Conservation (phyloP, 2,329 filamentous ascomycete genomes). For the Rhinocladiella similis region DNA sequence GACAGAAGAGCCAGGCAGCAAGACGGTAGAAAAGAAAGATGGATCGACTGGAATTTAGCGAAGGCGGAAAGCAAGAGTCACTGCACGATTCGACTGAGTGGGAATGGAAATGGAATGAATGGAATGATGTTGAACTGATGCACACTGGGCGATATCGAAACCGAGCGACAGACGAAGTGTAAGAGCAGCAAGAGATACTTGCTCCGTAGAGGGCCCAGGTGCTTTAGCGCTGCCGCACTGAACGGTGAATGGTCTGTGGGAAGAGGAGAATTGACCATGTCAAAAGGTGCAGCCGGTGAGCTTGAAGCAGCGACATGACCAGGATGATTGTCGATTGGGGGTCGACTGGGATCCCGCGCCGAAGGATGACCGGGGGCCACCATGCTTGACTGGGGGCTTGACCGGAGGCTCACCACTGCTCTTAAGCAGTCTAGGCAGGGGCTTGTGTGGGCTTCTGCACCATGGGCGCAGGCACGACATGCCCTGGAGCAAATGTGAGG, state of each 20-base stretch:
- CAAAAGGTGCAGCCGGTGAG: background rate
- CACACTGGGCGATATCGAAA: background rate
- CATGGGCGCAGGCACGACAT: slow-evolving; percentile 2
- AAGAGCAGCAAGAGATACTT: background rate
- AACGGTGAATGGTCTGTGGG: background rate
- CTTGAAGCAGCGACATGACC: background rate
- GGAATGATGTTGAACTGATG: background rate
- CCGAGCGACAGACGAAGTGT: background rate
- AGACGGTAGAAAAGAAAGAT: slow-evolving; percentile 5
- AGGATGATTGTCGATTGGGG: too few species aligned
- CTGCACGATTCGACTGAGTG: background rate
- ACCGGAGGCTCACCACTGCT: too few species aligned
- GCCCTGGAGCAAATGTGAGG: background rate
- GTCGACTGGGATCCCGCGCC: too few species aligned
- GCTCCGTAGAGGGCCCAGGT: too few species aligned
- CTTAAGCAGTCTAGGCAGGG: background rate
- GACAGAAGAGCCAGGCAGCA: slow-evolving; percentile 3
- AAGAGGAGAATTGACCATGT: background rate
- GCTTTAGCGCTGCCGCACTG: too few species aligned
- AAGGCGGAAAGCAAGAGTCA: slow-evolving; percentile 5
- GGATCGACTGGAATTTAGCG: slow-evolving; percentile 2
- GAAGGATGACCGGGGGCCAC: too few species aligned
- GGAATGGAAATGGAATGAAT: background rate
- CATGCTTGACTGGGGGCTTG: too few species aligned
- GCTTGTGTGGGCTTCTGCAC: background rate